Evolutionary conservation across 75 land plant species (phyloP).

Genomic region (Selaginella moellendorffii): DNA sequence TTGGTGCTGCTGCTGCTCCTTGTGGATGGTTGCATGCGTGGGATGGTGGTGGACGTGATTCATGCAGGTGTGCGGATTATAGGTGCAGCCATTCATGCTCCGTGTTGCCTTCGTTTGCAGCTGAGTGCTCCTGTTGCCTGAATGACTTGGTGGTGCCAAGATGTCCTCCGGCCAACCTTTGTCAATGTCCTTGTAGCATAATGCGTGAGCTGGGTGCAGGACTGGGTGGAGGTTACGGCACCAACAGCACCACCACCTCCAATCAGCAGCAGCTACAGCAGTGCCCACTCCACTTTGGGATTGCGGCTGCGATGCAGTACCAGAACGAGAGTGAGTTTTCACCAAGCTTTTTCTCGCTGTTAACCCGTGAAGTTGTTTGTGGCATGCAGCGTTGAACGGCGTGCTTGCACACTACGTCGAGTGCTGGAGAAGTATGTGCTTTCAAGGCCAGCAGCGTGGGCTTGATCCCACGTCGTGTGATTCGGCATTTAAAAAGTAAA

Average conservation of each 20-base stretch:
- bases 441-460: background rate
- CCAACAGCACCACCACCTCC: too few relatives aligned
- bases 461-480: background rate
- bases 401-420: slow-evolving; percentile 77
- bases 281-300: slow-evolving; percentile 27
- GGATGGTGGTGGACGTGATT: too few relatives aligned
- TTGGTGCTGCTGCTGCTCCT: slow-evolving; percentile 10
- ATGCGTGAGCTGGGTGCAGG: slow-evolving; percentile 3
- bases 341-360: background rate
- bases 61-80: too few relatives aligned
- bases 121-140: background rate
- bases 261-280: too few relatives aligned
- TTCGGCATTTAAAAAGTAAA: background rate
- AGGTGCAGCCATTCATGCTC: background rate
- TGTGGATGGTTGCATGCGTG: background rate
- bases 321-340: slow-evolving; percentile 33
- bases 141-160: background rate
- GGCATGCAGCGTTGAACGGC: slow-evolving; percentile 44
- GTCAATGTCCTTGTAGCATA: slow-evolving; percentile 24
- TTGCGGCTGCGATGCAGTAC: slow-evolving; percentile 33
- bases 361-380: background rate
- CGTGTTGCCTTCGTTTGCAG: background rate
- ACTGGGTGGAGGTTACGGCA: slow-evolving; percentile 5
- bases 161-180: background rate
- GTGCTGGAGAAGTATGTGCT: slow-evolving; percentile 36